phyloP scores from a whole-genome alignment of 1,284 basidiomycete genomes.

The Vanrija humicola region DNA sequence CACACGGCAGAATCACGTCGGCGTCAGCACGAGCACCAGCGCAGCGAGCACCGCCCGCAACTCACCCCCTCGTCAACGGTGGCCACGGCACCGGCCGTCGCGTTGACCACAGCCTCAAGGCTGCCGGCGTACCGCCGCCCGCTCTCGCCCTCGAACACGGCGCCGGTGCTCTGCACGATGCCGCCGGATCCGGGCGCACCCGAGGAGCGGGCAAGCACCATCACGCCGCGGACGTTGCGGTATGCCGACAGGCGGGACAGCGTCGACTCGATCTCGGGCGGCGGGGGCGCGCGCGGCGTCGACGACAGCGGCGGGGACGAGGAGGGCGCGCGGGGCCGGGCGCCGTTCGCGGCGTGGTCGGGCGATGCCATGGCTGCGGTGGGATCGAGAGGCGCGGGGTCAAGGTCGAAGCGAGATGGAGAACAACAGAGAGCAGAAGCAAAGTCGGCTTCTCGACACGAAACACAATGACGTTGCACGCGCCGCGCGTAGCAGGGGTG shows the following conservation, averaged over 20 bases:
- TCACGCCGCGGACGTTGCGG: slow-evolving; percentile 79
- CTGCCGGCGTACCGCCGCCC: slow-evolving; percentile 73
- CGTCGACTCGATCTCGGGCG: slow-evolving; percentile 72
- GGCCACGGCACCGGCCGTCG: slow-evolving; percentile 66
- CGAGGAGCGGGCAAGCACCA: slow-evolving; percentile 62
- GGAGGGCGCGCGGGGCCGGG: background rate
- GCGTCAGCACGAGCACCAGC: background rate
- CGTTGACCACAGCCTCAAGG: slow-evolving; percentile 72
- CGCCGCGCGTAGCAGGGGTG: no score
- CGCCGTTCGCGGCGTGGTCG: slow-evolving; percentile 3
- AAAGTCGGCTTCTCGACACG: background rate
- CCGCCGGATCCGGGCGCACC: slow-evolving; percentile 45
- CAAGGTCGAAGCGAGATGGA: background rate
- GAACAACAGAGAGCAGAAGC: background rate
- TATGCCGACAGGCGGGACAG: slow-evolving; percentile 71
- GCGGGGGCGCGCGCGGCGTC: slow-evolving; percentile 41
- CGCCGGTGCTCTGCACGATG: slow-evolving; percentile 77
- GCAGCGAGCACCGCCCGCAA: background rate
- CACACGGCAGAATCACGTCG: background rate
- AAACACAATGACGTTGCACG: background rate
- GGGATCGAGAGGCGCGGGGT: background rate
- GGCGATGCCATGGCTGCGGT: background rate
- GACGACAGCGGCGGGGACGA: background rate
- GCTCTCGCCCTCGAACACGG: slow-evolving; percentile 81
- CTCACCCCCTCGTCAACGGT: slow-evolving; percentile 43